These are phyloP conservation scores for Leccinum pachyderme DNA, from an alignment of 1,284 basidiomycete species.

Conservation along the genomic window DNA sequence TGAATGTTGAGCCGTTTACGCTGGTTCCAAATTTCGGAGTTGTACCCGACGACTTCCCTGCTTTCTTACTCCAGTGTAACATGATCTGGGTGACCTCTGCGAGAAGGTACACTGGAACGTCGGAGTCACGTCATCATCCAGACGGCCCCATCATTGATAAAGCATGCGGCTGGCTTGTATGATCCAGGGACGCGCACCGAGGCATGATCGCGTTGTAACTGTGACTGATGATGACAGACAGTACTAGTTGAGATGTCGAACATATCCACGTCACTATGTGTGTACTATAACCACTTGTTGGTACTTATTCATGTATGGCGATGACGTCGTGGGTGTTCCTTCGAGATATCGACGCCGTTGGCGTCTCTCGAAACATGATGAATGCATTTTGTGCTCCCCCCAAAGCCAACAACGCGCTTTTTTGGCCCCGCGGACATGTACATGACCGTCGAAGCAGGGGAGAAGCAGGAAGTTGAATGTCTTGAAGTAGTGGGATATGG, in stretches of 20 bases:
- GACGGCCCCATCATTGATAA: not conserved
- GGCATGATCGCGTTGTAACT: not conserved
- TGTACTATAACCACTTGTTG: too few species aligned
- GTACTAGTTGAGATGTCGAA: not conserved
- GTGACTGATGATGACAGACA: not conserved
- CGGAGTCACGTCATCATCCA: not conserved
- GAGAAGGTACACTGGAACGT: not conserved
- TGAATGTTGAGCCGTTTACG: not conserved
- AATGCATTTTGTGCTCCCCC: not conserved
- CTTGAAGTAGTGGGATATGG: not conserved
- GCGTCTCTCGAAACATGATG: not conserved
- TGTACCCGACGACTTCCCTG: not conserved
- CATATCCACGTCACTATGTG: not conserved
- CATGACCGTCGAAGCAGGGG: constrained; percentile 2
- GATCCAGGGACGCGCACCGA: not conserved
- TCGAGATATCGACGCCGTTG: not conserved
- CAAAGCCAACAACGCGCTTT: not conserved
- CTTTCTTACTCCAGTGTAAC: not conserved
- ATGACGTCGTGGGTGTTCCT: not conserved
- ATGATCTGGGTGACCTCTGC: not conserved
- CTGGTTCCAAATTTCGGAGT: not conserved
- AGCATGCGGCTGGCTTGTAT: not conserved
- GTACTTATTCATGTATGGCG: not conserved
- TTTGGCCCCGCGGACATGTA: constrained; percentile 8
- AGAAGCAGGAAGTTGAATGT: not conserved